phyloP scores from a whole-genome alignment of 1,284 basidiomycete species.

The Apiotrichum veenhuisii region DNA sequence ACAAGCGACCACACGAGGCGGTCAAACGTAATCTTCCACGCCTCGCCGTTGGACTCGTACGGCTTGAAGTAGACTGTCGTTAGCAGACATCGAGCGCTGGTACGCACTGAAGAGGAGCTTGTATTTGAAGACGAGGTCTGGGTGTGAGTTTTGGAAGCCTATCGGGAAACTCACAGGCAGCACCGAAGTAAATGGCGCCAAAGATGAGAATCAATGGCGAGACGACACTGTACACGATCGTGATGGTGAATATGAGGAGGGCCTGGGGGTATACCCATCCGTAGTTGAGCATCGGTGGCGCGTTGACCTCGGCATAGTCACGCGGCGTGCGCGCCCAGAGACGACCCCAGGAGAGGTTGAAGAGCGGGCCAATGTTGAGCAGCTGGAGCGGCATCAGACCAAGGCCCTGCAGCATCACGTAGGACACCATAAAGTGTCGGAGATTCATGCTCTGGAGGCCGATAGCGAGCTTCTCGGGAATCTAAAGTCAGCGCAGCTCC shows the following conservation, averaged over 20 bases:
- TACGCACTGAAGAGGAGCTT: conserved; percentile 83
- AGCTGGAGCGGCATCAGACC: conserved; percentile 94
- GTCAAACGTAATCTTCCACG: conserved; percentile 83
- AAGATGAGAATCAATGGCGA: conserved; percentile 92
- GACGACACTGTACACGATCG: conserved; percentile 89
- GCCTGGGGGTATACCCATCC: conserved; percentile 89
- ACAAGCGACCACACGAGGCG: conserved; percentile 83
- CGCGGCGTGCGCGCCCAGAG: conserved; percentile 12
- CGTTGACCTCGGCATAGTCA: conserved; percentile 96
- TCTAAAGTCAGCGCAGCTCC: conserved; percentile 51
- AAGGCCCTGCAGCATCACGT: conserved; percentile 87
- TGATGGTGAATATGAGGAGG: conserved; percentile 91
- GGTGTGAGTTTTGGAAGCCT: neutral
- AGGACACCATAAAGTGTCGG: conserved; percentile 89
- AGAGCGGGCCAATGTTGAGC: conserved; percentile 77
- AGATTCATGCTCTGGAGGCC: conserved; percentile 64
- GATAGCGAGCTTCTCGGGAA: conserved; percentile 81
- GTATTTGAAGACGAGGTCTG: conserved; percentile 90
- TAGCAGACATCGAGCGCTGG: neutral
- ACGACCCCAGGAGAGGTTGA: conserved; percentile 68
- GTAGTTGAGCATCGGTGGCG: conserved; percentile 93
- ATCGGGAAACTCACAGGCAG: conserved; percentile 57
- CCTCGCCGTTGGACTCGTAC: conserved; percentile 50
- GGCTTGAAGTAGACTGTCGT: conserved; percentile 49
- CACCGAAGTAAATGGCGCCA: conserved; percentile 89